Evolutionary conservation across 2,329 filamentous ascomycete genomes (phyloP).

Genomic region (Paecilomyces variotii): DNA sequence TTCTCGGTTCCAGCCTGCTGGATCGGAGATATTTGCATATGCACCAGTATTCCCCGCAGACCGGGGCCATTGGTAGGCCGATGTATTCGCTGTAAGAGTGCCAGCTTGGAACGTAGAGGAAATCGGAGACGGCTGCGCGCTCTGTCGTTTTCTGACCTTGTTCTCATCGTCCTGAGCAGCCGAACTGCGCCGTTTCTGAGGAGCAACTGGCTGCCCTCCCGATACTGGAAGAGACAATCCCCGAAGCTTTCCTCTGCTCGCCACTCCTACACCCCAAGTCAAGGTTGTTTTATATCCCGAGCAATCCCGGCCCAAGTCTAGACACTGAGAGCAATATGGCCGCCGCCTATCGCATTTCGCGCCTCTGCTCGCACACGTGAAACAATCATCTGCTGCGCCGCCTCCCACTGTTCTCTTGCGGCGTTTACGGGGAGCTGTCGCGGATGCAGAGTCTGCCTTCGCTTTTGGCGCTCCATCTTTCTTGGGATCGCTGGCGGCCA

Average conservation of each 20-base stretch:
- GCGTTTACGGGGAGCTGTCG: constrained; percentile 51
- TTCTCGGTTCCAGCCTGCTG: not conserved
- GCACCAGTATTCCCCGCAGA: not conserved
- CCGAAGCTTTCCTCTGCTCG: constrained; percentile 87
- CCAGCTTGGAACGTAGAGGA: not conserved
- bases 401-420: constrained; percentile 81
- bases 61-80: not conserved
- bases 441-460: constrained; percentile 17
- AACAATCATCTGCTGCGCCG: constrained; percentile 90
- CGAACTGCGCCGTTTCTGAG: constrained; percentile 5
- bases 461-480: constrained; percentile 4
- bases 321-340: constrained; percentile 90
- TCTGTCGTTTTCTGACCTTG: not conserved
- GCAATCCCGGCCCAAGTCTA: constrained; percentile 86
- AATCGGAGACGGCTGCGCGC: not conserved
- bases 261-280: constrained; percentile 94
- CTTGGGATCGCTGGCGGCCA: not conserved
- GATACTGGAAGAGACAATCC: constrained; percentile 68
- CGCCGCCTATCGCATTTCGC: constrained; percentile 83
- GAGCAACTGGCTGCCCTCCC: constrained; percentile 32
- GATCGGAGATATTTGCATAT: not conserved
- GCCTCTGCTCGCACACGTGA: constrained; percentile 77
- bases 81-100: not conserved
- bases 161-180: not conserved
- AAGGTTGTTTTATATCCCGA: constrained; percentile 94